Base-by-base conservation (phyloP, 2,329 filamentous ascomycete genomes). In the Xylariomycetidae sp. region DNA sequence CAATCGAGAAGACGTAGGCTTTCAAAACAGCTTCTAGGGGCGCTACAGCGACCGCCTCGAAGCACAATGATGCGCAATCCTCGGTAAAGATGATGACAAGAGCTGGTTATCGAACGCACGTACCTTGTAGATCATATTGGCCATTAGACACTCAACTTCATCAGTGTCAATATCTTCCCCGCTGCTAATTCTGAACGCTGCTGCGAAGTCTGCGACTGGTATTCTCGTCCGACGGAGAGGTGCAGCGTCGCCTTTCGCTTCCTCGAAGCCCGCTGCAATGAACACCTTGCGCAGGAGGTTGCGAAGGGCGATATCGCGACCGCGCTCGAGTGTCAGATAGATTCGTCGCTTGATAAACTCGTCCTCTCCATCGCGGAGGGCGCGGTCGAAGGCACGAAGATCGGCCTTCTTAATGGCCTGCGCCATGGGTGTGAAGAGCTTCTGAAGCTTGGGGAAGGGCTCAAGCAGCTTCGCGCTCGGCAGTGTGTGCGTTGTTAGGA, bases 91-190 rank as follows among this genome's bases (percentile, higher is more conserved):
- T 29, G 13, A n/a, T 3, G n/a, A 16, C 20, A 12, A 16, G 10
- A 14, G 23, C 8, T 18, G 9, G 27, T 10, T 12, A 15, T 10
- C 4, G 4, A 28, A 15, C 10, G 12, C 3, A 26, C 31, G 15
- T 9, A 94, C 90, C 78, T 96, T 98, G 69, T 96, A 98, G 42
- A 98, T 95, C 75, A 95, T 85, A 57, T 95, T 96, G 18, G 92
- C 87, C 52, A 98, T 57, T 49, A 95, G 65, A 58, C 92, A 98
- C 60, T 98, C 93, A 4, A 96, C 89, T 60, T 98, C 92, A 54
- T 98, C 93, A 19, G 75, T 72, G 49, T 95, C 92, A 20, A 93
- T 68, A 20, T 69, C 63, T 53, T 84, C 70, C 35, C 71, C 68
- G 45, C 75, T 80, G 32, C 79, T 81, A 49, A 95, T 71, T 52